These are phyloP conservation scores for Stephanodiscus triporus DNA, from an alignment of 108 stramenopile genomes.

Conservation along the genomic window DNA sequence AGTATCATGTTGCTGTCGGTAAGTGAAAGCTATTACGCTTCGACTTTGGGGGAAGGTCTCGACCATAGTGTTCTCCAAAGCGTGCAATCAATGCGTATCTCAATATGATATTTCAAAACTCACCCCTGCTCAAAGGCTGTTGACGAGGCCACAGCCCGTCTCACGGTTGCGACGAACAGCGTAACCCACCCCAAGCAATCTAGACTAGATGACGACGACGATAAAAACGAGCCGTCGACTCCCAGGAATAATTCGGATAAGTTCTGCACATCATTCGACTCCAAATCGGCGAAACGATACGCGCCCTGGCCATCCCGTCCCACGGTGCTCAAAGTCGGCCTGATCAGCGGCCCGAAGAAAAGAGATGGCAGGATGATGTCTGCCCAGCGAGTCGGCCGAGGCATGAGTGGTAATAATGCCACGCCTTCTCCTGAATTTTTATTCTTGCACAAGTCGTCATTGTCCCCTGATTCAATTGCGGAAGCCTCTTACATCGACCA, in stretches of 20 bases:
- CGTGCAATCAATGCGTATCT: background rate
- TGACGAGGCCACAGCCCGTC: slow-evolving; percentile 33
- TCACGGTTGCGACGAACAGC: slow-evolving; percentile 33
- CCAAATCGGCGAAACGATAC: slow-evolving; percentile 27
- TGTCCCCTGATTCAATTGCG: slow-evolving; percentile 2
- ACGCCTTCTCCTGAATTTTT: background rate
- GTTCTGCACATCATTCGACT: slow-evolving; percentile 32
- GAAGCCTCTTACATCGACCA: slow-evolving; percentile 9
- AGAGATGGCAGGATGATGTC: slow-evolving; percentile 26
- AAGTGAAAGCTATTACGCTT: background rate
- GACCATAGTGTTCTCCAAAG: background rate
- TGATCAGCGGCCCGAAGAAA: slow-evolving; percentile 30
- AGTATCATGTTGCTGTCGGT: slow-evolving; percentile 67
- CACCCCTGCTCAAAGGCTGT: slow-evolving; percentile 23
- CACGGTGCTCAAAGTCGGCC: slow-evolving; percentile 39
- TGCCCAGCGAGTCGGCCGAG: slow-evolving; percentile 23
- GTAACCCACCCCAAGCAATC: slow-evolving; percentile 20
- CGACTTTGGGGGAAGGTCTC: background rate
- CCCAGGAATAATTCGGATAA: background rate
- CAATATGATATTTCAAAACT: too few relatives aligned
- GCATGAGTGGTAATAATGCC: background rate
- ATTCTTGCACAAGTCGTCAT: background rate
- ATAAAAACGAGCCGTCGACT: background rate
- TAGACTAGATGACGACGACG: slow-evolving; percentile 2
- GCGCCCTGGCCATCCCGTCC: slow-evolving; percentile 18